Evolutionary conservation across 1,139 yeast genomes (phyloP), one percentile per base, ranked within the genome.

Genomic region (Nadsonia commutata): DNA sequence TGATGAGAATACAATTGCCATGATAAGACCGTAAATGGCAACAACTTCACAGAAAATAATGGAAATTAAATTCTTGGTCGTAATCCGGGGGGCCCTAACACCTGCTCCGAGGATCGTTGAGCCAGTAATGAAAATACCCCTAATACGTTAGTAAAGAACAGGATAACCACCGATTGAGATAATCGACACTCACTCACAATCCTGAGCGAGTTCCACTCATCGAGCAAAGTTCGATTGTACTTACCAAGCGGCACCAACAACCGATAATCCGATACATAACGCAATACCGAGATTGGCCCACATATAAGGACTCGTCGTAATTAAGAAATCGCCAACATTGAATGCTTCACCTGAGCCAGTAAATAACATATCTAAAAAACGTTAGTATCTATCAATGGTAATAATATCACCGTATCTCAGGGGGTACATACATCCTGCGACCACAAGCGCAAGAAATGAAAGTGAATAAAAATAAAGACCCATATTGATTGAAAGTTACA

Each of bases 1-100:
- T 20, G 97, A 76, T 18, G 95, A 82, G 58, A 90, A 90, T 38
- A 93, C 98, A 71, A 93, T 93, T 42, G 98, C 93, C 85, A 90
- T 90, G 61, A 93, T 93, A 53, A 93, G 76, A 7, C 98, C 98
- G 60, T 93, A 93, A 61, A 93, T 93, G 51, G 98, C 99, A 48
- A 93, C 99, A 53, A 93, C 98, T 66, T 93, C 99, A 72, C 98
- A 93, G 71, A 93, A 93, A 68, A 93, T 93, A 63, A 93, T 90
- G 45, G 95, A 81, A 47, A 93, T 93, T 62, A 93, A 74, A 64
- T 90, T 90, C 71, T 93, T 93, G 49, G 99, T 93, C 40, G 97
- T 88, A 61, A 93, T 93, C 60, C 97, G 71, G 41, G 98, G 98
- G 3, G 95, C 90, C 62, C 84, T 84, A 49, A 93, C 96, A 67